These are phyloP conservation scores for Cytospora paraplurivora DNA, from an alignment of 2,329 filamentous ascomycete genomes.

Conservation along the genomic window DNA sequence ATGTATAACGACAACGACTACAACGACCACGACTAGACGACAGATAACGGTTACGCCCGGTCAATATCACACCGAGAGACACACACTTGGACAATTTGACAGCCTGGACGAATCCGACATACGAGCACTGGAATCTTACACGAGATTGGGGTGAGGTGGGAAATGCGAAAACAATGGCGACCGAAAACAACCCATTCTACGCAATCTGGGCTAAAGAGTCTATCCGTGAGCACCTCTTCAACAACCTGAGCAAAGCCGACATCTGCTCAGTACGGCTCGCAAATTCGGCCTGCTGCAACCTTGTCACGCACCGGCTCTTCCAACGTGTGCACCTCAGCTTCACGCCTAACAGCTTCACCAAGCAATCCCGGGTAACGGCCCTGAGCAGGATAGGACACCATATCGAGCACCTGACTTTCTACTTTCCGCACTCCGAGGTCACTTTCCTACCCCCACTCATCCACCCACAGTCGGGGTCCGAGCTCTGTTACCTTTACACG, in stretches of 20 bases:
- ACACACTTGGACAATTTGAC: not conserved
- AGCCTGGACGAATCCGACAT: not conserved
- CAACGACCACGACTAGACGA: no score
- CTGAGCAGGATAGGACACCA: slow-evolving; percentile 77
- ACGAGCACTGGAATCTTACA: slow-evolving; percentile 14
- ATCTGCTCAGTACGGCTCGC: slow-evolving; percentile 65
- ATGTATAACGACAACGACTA: not conserved
- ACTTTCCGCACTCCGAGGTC: slow-evolving; percentile 72
- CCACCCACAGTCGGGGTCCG: slow-evolving; percentile 73
- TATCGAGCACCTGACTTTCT: slow-evolving; percentile 77
- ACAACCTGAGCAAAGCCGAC: slow-evolving; percentile 52
- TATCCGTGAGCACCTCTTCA: slow-evolving; percentile 54
- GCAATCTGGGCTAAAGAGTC: slow-evolving; percentile 56
- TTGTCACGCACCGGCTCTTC: slow-evolving; percentile 71
- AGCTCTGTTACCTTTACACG: slow-evolving; percentile 80
- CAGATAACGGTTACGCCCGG: not conserved
- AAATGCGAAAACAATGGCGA: slow-evolving; percentile 56
- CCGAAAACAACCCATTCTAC: slow-evolving; percentile 54
- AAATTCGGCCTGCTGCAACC: slow-evolving; percentile 69
- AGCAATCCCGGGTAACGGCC: slow-evolving; percentile 70
- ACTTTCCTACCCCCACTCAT: slow-evolving; percentile 85
- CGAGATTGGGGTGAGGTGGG: slow-evolving; percentile 7
- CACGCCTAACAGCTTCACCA: slow-evolving; percentile 74
- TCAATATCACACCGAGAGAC: slow-evolving; percentile 5
- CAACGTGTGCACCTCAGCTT: slow-evolving; percentile 70